These are phyloP conservation scores for Orbilia javanica DNA, from an alignment of 2,329 filamentous ascomycete genomes.

Conservation along the genomic window DNA sequence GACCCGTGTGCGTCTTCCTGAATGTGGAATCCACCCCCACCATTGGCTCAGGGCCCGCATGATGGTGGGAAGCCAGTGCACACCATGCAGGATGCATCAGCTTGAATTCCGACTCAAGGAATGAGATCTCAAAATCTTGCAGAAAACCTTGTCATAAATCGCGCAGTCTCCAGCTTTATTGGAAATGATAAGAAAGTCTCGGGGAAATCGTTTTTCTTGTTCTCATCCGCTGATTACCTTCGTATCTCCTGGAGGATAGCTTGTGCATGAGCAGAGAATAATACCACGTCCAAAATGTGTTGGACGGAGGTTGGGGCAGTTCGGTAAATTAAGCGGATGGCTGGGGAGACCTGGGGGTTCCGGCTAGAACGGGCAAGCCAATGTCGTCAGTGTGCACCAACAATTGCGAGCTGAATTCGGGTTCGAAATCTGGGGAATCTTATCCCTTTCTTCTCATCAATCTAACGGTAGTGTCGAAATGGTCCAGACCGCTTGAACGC, in stretches of 20 bases:
- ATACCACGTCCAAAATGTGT: constrained; percentile 41
- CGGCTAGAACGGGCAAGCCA: neutral
- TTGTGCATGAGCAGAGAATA: neutral
- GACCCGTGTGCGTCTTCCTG: constrained; percentile 31
- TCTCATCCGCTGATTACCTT: neutral
- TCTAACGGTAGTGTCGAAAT: constrained; percentile 4
- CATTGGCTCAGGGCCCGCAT: constrained; percentile 1
- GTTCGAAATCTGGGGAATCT: neutral
- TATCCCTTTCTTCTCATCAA: neutral
- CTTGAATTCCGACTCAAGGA: neutral
- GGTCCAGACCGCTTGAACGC: neutral
- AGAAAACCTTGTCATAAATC: neutral
- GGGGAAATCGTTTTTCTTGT: neutral
- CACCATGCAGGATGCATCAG: constrained; percentile 4
- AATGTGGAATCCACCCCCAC: constrained; percentile 20
- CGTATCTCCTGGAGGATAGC: neutral
- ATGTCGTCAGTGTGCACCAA: constrained; percentile 40
- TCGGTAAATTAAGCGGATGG: constrained; percentile 51
- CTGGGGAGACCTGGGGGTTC: constrained; percentile 15
- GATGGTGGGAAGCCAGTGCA: neutral
- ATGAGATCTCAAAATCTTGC: constrained; percentile 2
- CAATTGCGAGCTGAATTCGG: constrained; percentile 5
- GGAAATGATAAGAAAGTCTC: neutral
- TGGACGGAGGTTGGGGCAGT: constrained; percentile 15
- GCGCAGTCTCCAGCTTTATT: neutral